Conservation (phyloP, 148 eudicot species). For the Camellia sinensis region DNA sequence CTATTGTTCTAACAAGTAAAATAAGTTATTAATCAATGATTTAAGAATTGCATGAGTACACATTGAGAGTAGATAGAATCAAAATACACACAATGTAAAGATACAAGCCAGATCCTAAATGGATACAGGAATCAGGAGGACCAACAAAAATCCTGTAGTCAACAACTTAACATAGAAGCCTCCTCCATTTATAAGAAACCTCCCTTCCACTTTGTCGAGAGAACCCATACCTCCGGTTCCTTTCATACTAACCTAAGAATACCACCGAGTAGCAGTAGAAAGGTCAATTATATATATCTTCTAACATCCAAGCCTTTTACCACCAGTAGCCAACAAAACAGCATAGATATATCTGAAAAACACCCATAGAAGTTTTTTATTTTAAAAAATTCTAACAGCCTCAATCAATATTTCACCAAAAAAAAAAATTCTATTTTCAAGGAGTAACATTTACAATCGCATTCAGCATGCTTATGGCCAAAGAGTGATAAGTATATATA, state of each 20-base stretch:
- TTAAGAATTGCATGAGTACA: too few species aligned
- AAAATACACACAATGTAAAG: neutral
- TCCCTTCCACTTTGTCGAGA: neutral
- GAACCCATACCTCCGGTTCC: neutral
- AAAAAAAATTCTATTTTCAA: neutral
- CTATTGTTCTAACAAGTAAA: neutral
- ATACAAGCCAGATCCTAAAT: neutral
- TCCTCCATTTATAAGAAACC: neutral
- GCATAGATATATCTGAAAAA: neutral
- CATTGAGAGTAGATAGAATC: too few species aligned
- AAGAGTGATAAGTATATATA: neutral
- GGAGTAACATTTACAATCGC: neutral
- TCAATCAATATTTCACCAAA: neutral
- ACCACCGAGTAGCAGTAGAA: neutral
- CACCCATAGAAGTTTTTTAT: neutral
- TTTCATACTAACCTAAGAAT: neutral
- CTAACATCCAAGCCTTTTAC: neutral
- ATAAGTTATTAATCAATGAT: too few species aligned
- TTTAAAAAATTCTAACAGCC: neutral
- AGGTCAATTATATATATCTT: neutral
- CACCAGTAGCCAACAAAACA: slow-evolving; percentile 3
- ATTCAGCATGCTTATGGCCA: neutral
- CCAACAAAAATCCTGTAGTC: neutral
- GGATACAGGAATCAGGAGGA: neutral
- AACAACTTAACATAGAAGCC: neutral